Evolutionary conservation across 2,329 filamentous ascomycete genomes (phyloP).

Genomic region (Sporothrix brasiliensis): DNA sequence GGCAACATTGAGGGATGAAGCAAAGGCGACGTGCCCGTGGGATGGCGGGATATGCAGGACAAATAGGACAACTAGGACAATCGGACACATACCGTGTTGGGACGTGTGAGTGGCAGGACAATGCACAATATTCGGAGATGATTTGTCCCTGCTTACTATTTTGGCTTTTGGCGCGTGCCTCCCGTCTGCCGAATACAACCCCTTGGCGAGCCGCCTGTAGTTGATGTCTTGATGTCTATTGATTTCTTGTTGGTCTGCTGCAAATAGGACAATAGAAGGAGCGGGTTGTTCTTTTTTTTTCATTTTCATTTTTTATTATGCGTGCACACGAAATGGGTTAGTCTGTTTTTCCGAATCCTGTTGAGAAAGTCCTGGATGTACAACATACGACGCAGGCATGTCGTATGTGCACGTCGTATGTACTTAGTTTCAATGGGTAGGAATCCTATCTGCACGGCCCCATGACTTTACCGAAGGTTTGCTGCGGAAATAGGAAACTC

Average conservation of each 20-base stretch:
- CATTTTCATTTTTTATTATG: no score
- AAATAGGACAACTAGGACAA: background rate
- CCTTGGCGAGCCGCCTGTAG: background rate
- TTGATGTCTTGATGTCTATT: background rate
- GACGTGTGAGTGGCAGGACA: background rate
- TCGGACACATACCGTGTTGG: background rate
- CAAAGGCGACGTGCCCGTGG: background rate
- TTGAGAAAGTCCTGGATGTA: background rate
- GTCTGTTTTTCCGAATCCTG: constrained; percentile 24
- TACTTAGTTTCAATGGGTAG: background rate
- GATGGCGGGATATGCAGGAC: constrained; percentile 14
- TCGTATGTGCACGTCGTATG: no score
- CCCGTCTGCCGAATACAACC: background rate
- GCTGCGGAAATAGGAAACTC: background rate
- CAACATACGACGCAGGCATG: no score
- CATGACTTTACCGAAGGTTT: background rate
- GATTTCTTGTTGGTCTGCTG: background rate
- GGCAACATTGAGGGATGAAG: background rate
- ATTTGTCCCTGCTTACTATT: constrained; percentile 21
- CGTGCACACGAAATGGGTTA: background rate
- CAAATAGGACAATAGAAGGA: background rate
- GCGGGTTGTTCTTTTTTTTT: no score
- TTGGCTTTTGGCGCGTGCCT: background rate
- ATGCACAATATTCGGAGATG: background rate
- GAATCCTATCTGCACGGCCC: background rate